These are phyloP conservation scores for Dioscorea zingiberensis DNA, from an alignment of 106 monocot genomes.

Conservation along the genomic window DNA sequence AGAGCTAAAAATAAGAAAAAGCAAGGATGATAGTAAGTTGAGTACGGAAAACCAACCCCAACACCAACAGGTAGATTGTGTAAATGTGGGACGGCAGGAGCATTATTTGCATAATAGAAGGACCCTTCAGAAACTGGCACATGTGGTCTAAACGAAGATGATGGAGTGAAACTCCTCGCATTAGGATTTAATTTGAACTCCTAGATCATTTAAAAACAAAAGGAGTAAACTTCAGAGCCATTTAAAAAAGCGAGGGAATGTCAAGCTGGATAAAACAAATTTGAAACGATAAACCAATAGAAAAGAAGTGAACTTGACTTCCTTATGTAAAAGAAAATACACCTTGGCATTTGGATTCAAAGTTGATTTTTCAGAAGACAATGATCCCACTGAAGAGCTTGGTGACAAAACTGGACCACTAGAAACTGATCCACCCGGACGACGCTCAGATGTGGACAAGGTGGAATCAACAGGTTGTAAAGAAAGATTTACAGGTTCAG, in stretches of 20 bases:
- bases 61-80: slow-evolving; percentile 51
- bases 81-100: slow-evolving; percentile 55
- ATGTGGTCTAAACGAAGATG: slow-evolving; percentile 41
- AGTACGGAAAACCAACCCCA: slow-evolving; percentile 38
- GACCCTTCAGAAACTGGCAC: slow-evolving; percentile 37
- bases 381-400: slow-evolving; percentile 72
- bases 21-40: not conserved
- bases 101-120: slow-evolving; percentile 54
- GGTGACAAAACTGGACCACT: slow-evolving; percentile 57
- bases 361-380: slow-evolving; percentile 78
- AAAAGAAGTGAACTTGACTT: not conserved
- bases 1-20: too few relatives aligned
- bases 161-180: slow-evolving; percentile 80
- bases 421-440: slow-evolving; percentile 34
- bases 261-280: too few relatives aligned
- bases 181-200: slow-evolving; percentile 95
- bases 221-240: not conserved
- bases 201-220: slow-evolving; percentile 34
- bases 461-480: slow-evolving; percentile 37
- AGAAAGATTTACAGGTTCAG: slow-evolving; percentile 24
- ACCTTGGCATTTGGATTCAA: slow-evolving; percentile 93
- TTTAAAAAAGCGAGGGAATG: not conserved
- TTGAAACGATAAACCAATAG: not conserved
- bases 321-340: not conserved
- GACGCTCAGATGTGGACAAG: slow-evolving; percentile 39